Evolutionary conservation across 352 stramenopile genomes (phyloP).

Genomic region (Pythium periplocum): DNA sequence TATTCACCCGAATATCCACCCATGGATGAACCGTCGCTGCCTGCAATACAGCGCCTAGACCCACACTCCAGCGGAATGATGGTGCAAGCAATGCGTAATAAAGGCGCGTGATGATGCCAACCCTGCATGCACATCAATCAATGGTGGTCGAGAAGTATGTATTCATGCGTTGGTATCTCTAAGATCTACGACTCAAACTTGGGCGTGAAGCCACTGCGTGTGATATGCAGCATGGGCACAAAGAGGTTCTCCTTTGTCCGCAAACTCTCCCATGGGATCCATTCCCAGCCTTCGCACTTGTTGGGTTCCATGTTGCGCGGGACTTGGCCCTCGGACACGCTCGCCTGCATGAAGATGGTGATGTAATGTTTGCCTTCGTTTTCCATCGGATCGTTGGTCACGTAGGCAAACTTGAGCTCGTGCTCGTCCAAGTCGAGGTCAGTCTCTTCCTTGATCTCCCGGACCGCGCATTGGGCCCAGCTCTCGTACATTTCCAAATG

Average conservation of each 20-base stretch:
- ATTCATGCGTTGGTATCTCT: too few relatives aligned
- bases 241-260: slow-evolving; percentile 62
- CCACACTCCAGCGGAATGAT: too few relatives aligned
- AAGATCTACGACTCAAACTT: too few relatives aligned
- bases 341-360: slow-evolving; percentile 78
- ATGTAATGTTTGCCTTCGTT: slow-evolving; percentile 83
- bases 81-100: too few relatives aligned
- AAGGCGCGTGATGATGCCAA: too few relatives aligned
- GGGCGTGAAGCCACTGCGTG: slow-evolving; percentile 50
- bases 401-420: slow-evolving; percentile 46
- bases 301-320: slow-evolving; percentile 74
- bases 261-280: slow-evolving; percentile 49
- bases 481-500: slow-evolving; percentile 83
- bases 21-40: too few relatives aligned
- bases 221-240: slow-evolving; percentile 62
- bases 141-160: too few relatives aligned
- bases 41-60: too few relatives aligned
- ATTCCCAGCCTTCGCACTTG: slow-evolving; percentile 80
- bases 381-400: slow-evolving; percentile 82
- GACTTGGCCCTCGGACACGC: slow-evolving; percentile 37
- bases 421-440: slow-evolving; percentile 50
- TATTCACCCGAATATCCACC: too few relatives aligned
- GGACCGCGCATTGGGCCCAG: slow-evolving; percentile 71
- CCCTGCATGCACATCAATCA: too few relatives aligned
- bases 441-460: slow-evolving; percentile 84